Conservation (phyloP, 2,329 filamentous ascomycete genomes). For the Rutstroemia sp. region DNA sequence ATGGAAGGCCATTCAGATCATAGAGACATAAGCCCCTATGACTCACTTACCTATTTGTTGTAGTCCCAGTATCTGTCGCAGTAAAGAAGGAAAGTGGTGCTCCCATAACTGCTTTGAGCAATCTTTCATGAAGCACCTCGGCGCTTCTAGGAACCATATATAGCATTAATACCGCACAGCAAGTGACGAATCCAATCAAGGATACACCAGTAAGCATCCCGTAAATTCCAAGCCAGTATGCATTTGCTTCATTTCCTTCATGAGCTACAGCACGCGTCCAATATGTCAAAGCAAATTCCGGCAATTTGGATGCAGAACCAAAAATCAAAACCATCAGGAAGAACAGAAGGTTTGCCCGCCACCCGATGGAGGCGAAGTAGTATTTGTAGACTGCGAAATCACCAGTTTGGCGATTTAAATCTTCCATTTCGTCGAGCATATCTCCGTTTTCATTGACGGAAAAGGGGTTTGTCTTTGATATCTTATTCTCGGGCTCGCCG, state of each 20-base stretch:
- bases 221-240: constrained; percentile 1
- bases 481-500: not conserved
- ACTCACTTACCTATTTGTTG: constrained; percentile 14
- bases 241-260: constrained; percentile 5
- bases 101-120: constrained; percentile 38
- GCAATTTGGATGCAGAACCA: constrained; percentile 14
- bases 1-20: too few relatives aligned
- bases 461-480: not conserved
- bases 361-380: constrained; percentile 23
- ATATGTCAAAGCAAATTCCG: constrained; percentile 16
- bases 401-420: constrained; percentile 12
- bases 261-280: constrained; percentile 5
- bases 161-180: constrained; percentile 35
- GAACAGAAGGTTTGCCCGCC: constrained; percentile 10
- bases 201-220: constrained; percentile 2
- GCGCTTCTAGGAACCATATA: constrained; percentile 45
- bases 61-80: constrained; percentile 18
- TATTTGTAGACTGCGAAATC: constrained; percentile 25
- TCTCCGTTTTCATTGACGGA: not conserved
- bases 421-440: not conserved
- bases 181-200: not conserved
- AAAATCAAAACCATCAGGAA: constrained; percentile 4
- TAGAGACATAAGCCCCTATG: too few relatives aligned
- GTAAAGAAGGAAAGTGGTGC: constrained; percentile 33
- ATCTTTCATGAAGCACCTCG: constrained; percentile 39